phyloP scores from a whole-genome alignment of 129 eudicot species.

The Lactuca sativa region DNA sequence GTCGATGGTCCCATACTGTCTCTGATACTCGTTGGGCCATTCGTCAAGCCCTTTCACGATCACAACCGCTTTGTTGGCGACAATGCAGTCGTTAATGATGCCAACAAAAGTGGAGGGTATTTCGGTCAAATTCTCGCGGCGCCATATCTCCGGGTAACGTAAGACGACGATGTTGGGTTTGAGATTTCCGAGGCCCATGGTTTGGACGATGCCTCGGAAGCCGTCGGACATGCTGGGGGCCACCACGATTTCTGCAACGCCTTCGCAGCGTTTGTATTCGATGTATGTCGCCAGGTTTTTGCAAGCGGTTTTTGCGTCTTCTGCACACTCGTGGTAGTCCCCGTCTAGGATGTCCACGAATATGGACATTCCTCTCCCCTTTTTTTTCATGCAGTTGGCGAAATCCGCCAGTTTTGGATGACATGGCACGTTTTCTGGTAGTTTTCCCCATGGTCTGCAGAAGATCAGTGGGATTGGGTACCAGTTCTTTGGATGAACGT shows the following conservation, averaged over 20 bases:
- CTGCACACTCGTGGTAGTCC: constrained; percentile 88
- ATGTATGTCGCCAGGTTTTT: constrained; percentile 77
- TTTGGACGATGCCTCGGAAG: constrained; percentile 87
- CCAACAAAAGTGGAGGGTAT: constrained; percentile 96
- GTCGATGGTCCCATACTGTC: constrained; percentile 92
- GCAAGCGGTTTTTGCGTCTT: constrained; percentile 92
- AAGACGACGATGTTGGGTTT: constrained; percentile 95
- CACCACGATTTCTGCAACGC: constrained; percentile 93
- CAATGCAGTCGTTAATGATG: constrained; percentile 90
- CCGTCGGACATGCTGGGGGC: constrained; percentile 97
- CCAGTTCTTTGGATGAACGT: constrained; percentile 98
- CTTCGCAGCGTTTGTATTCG: constrained; percentile 97
- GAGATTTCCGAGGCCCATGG: constrained; percentile 99
- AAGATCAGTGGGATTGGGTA: constrained; percentile 94
- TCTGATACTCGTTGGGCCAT: constrained; percentile 95
- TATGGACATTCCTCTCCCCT: constrained; percentile 97
- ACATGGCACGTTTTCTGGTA: constrained; percentile 97
- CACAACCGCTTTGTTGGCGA: constrained; percentile 98
- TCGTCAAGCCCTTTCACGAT: constrained; percentile 97
- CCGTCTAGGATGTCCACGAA: constrained; percentile 93
- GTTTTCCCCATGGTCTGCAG: constrained; percentile 99
- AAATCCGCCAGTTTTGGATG: constrained; percentile 99
- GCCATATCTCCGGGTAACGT: constrained; percentile 98
- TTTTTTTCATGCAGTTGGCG: constrained; percentile 97
- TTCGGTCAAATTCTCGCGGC: constrained; percentile 84